Evolutionary conservation across 2,329 filamentous ascomycete genomes (phyloP).

Genomic region (Chaetomiaceae sp.): DNA sequence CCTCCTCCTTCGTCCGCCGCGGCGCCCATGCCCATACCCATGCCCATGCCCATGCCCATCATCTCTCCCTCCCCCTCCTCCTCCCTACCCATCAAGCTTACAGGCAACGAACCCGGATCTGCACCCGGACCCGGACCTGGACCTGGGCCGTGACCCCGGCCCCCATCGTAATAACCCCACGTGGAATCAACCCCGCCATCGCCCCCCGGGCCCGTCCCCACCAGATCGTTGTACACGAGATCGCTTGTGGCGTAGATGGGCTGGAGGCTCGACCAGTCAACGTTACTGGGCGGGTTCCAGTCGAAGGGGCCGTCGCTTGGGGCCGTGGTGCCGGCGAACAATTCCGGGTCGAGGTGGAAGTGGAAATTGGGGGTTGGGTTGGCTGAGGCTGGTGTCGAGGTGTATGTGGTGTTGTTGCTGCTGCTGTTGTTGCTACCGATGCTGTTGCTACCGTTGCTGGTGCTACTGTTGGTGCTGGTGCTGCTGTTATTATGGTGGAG

Average conservation of each 20-base stretch:
- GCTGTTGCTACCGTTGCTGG: too few species aligned
- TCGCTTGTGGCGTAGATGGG: slow-evolving; percentile 56
- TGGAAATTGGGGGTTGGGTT: neutral
- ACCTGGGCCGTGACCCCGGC: too few species aligned
- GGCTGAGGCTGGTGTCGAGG: neutral
- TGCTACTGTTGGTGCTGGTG: too few species aligned
- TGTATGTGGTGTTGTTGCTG: neutral
- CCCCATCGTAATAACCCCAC: neutral
- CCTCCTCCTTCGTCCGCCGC: neutral
- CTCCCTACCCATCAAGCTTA: neutral
- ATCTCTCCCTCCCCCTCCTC: slow-evolving; percentile 4
- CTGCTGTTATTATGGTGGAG: too few species aligned
- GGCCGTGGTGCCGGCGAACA: neutral
- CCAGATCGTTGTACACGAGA: slow-evolving; percentile 53
- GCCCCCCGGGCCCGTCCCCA: neutral
- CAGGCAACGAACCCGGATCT: too few species aligned
- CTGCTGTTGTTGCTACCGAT: neutral
- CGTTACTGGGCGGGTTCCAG: slow-evolving; percentile 42
- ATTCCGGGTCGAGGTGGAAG: slow-evolving; percentile 2
- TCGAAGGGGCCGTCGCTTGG: slow-evolving; percentile 23
- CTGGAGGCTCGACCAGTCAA: slow-evolving; percentile 49
- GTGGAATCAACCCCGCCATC: neutral
- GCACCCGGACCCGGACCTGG: too few species aligned
- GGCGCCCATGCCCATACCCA: neutral
- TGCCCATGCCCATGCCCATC: neutral